Conservation (phyloP, 192 early-diverging fungal genomes). For the Chytriomyces sp. region DNA sequence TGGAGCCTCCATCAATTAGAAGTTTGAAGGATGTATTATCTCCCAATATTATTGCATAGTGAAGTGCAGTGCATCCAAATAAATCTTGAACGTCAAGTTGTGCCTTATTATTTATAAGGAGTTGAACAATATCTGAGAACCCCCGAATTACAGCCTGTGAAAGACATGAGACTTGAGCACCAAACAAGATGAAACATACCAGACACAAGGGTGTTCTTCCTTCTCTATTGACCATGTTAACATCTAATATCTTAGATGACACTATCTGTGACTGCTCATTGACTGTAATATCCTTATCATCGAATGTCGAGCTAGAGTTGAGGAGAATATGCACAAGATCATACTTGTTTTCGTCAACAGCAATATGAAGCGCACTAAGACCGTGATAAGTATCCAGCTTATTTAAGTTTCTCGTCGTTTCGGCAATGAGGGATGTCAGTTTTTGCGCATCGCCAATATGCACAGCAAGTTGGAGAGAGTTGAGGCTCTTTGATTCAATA, state of each 20-base stretch:
- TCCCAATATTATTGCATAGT: not conserved
- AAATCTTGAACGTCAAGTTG: constrained; percentile 8
- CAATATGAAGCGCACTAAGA: constrained; percentile 46
- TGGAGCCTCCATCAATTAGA: not conserved
- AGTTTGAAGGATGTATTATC: not conserved
- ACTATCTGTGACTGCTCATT: not conserved
- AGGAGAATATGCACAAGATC: constrained; percentile 32
- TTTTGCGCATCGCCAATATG: constrained; percentile 40
- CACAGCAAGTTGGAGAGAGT: constrained; percentile 44
- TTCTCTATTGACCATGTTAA: constrained; percentile 30
- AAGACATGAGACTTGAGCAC: not conserved
- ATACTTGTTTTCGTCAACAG: constrained; percentile 34
- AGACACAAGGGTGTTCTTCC: constrained; percentile 36
- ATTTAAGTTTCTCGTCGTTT: constrained; percentile 44
- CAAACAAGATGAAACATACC: not conserved
- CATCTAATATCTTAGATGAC: constrained; percentile 28
- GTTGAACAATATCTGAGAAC: constrained; percentile 30
- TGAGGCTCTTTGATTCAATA: constrained; percentile 42
- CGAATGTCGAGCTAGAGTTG: constrained; percentile 17
- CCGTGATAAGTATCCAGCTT: constrained; percentile 46
- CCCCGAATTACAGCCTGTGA: constrained; percentile 37
- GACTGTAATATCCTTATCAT: not conserved
- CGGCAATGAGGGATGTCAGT: constrained; percentile 29
- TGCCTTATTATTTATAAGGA: constrained; percentile 38
- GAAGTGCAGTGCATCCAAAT: not conserved